These are phyloP conservation scores for Blepharisma japonicum DNA, from an alignment of 73 alveolate genomes.

Conservation along the genomic window DNA sequence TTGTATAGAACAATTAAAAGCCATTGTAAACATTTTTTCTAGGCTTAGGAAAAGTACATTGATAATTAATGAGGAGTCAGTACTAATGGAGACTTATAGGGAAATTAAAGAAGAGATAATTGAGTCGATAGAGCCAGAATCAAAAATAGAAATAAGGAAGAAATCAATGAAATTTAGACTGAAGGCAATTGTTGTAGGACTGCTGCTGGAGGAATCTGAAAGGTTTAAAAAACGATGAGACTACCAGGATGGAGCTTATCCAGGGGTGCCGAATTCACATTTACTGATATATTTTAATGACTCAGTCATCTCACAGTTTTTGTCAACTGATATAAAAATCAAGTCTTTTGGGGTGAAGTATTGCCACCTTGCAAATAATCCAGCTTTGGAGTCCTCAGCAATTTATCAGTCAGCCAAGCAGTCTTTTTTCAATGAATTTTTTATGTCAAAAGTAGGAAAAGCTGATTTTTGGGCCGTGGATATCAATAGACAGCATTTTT, in stretches of 20 bases:
- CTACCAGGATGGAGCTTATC: constrained; percentile 18
- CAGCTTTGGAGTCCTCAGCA: neutral
- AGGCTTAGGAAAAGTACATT: constrained; percentile 1
- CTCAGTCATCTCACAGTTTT: neutral
- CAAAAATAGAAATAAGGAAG: neutral
- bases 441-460: neutral
- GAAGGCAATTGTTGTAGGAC: neutral
- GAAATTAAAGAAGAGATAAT: neutral
- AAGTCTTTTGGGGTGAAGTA: neutral
- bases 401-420: neutral
- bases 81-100: neutral
- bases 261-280: constrained; percentile 24
- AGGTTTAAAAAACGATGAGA: neutral
- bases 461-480: constrained; percentile 1
- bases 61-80: neutral
- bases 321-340: neutral
- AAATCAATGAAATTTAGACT: neutral
- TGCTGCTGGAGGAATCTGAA: neutral
- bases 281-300: neutral
- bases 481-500: neutral
- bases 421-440: constrained; percentile 16
- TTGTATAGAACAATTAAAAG: neutral
- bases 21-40: neutral
- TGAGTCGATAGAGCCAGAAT: neutral
- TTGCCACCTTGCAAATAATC: neutral